Conservation (phyloP, 352 stramenopile species). For the Globisporangium acanthophoron region DNA sequence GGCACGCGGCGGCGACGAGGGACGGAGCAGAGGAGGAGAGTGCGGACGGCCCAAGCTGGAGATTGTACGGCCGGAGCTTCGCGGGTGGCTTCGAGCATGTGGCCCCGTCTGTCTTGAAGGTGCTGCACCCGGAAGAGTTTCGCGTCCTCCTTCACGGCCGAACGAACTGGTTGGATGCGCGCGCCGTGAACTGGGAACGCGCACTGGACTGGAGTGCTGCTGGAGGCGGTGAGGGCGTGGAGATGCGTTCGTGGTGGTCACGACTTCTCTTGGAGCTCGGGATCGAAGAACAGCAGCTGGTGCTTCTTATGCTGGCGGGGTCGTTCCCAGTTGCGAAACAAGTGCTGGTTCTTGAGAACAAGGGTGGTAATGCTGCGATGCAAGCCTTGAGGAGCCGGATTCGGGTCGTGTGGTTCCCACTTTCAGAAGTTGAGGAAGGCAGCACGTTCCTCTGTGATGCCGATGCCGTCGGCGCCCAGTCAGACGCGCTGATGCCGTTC, state of each 20-base stretch:
- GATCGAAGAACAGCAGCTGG: slow-evolving; percentile 48
- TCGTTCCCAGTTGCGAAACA: slow-evolving; percentile 41
- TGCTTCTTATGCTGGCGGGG: slow-evolving; percentile 48
- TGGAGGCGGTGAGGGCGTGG: background rate
- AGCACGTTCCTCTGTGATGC: slow-evolving; percentile 7
- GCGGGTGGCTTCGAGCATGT: slow-evolving; percentile 50
- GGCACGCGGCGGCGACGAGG: slow-evolving; percentile 2
- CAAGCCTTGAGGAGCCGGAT: background rate
- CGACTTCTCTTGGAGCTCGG: slow-evolving; percentile 49
- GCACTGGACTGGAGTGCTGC: slow-evolving; percentile 28
- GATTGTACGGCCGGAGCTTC: slow-evolving; percentile 29
- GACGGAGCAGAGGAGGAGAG: background rate
- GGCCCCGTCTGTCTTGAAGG: slow-evolving; percentile 35
- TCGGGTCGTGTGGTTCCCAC: slow-evolving; percentile 3
- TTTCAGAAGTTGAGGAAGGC: slow-evolving; percentile 4
- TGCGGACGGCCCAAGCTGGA: slow-evolving; percentile 1
- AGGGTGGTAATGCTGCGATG: background rate
- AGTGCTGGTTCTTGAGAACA: slow-evolving; percentile 29
- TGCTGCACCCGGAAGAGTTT: slow-evolving; percentile 48
- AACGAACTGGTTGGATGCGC: slow-evolving; percentile 21
- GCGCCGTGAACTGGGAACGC: slow-evolving; percentile 34
- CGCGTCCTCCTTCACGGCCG: slow-evolving; percentile 45
- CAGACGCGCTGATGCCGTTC: slow-evolving; percentile 28
- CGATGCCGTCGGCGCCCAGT: slow-evolving; percentile 12
- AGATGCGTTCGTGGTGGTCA: slow-evolving; percentile 26